These are phyloP conservation scores for Citrus trifoliata DNA, from an alignment of 345 rosid species.

Conservation along the genomic window DNA sequence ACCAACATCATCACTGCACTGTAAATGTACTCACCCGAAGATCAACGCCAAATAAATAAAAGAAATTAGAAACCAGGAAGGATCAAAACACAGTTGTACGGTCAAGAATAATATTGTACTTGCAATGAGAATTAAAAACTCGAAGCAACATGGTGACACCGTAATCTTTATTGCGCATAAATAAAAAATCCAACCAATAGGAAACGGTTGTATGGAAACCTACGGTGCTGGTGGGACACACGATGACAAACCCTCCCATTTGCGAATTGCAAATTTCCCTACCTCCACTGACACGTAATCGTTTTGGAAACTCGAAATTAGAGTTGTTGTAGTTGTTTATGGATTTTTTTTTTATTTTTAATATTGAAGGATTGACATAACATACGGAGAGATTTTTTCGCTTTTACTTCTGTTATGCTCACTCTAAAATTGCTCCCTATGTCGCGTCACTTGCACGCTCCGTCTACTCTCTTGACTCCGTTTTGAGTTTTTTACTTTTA, in stretches of 20 bases:
- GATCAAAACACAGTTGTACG: not conserved
- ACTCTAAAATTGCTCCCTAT: not conserved
- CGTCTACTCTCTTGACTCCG: not conserved
- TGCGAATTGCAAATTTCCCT: not conserved
- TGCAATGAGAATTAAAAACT: not conserved
- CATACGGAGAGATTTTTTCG: not conserved
- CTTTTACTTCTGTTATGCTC: not conserved
- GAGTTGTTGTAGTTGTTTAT: too few relatives aligned
- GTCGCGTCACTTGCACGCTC: not conserved
- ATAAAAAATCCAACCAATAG: not conserved
- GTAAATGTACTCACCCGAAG: too few relatives aligned
- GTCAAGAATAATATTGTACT: not conserved
- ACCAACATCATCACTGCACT: too few relatives aligned
- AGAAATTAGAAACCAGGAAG: too few relatives aligned
- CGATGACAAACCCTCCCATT: not conserved
- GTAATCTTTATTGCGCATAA: not conserved
- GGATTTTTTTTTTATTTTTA: too few relatives aligned
- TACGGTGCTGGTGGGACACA: not conserved
- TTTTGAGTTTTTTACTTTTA: not conserved
- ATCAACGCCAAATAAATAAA: too few relatives aligned
- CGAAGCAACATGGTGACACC: not conserved
- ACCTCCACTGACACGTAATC: conserved; percentile 8
- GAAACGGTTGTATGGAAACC: not conserved
- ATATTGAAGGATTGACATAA: too few relatives aligned
- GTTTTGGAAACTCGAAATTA: not conserved